A percentile compares a stretch with the other conserved stretches of the same genome.
phyloP scores from a whole-genome alignment of 805 yeast species.

The Ogataea henricii region DNA sequence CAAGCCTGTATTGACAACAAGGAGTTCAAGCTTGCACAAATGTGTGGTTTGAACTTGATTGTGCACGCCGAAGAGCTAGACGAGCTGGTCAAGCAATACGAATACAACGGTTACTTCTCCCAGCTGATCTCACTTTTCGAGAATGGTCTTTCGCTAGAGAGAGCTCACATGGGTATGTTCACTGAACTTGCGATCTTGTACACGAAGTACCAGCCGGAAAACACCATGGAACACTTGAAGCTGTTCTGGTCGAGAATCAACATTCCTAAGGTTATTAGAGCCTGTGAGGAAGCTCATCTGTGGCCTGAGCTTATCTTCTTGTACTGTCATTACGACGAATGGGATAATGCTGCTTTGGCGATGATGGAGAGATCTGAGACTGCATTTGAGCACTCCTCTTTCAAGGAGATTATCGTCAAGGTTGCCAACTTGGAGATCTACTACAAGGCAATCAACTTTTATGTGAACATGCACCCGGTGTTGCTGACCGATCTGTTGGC shows the following conservation, averaged over 20 bases:
- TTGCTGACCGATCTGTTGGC: constrained; percentile 83
- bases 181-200: constrained; percentile 92
- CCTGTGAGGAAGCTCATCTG: constrained; percentile 89
- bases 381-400: constrained; percentile 90
- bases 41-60: constrained; percentile 95
- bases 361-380: constrained; percentile 94
- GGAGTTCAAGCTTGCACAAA: constrained; percentile 96
- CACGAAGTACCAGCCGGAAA: constrained; percentile 85
- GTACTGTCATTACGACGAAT: constrained; percentile 97
- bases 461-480: constrained; percentile 89
- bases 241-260: constrained; percentile 97
- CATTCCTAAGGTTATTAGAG: constrained; percentile 94
- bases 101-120: constrained; percentile 85
- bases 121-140: constrained; percentile 92
- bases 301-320: constrained; percentile 96
- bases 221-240: constrained; percentile 94
- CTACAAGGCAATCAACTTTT: constrained; percentile 95
- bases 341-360: constrained; percentile 97
- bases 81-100: constrained; percentile 84
- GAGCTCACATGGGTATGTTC: constrained; percentile 99
- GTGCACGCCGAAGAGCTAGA: constrained; percentile 97
- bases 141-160: constrained; percentile 92
- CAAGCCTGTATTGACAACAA: constrained; percentile 93
- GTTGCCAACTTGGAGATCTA: constrained; percentile 95
- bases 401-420: constrained; percentile 92